Evolutionary conservation across 2,329 filamentous ascomycete genomes (phyloP), one percentile per base, ranked within the genome.

Genomic region (Sarocladium strictum): DNA sequence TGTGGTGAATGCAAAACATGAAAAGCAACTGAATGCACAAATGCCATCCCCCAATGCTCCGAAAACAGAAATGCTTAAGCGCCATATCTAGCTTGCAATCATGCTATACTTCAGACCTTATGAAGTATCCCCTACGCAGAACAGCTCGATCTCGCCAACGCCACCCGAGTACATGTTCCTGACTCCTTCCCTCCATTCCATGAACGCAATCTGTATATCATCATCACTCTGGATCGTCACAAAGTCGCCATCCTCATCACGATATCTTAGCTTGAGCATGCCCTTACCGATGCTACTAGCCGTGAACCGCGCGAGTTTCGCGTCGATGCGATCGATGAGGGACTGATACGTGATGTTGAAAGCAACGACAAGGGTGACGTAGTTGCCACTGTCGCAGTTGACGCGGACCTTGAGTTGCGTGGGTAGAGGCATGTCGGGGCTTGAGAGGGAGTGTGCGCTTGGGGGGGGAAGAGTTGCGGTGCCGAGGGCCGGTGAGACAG

Each of bases 341-440:
- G 90, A 94, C 61, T 94, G 90, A 71, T 95, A 97, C 38, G 90
- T 87, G 63, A 97, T 97, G 67, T 95, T 96, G 71, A 90, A 95
- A 29, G 90, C 89, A 40, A 96, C 95, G 11, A 99, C 93, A n/a
- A 99, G 79, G 1, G 93, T 97, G 56, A 97, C 87, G 62, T 95
- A 95, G 65, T 92, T 94, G 47, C 88, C 87, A 45, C 71, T 75
- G 56, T 94, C 90, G 66, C 90, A 95, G 65, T 93, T 93, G 55
- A 99, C 91, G 68, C 95, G 96, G 52, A 97, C 92, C 72, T 97
- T 97, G 53, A 99, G 80, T 65, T 97, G 94, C 7, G 89, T 85
- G 45, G 78, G 82, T 51, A 79, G 68, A 23, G 73, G 76, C 62
- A 80, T 64, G 23, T 91, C 65, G 68, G 69, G 74, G 61, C 65